phyloP scores from a whole-genome alignment of 805 yeast genomes.

The Lachancea sp. region DNA sequence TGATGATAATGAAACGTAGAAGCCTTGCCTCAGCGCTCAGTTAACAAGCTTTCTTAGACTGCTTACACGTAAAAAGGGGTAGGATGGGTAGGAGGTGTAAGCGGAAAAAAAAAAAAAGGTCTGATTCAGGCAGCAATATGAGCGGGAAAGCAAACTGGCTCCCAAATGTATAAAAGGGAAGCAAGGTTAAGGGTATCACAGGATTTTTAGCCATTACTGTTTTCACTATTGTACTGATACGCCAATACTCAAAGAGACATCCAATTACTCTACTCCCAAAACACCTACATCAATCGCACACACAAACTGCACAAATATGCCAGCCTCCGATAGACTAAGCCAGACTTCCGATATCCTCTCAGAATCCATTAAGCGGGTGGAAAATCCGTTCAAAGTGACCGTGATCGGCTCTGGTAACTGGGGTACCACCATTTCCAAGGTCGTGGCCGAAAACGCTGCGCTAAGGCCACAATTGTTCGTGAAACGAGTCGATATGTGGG shows the following conservation, averaged over 20 bases:
- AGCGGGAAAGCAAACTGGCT: not conserved
- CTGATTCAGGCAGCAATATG: too few relatives aligned
- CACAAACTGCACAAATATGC: slow-evolving; percentile 11
- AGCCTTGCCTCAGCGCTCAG: too few relatives aligned
- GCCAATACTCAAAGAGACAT: too few relatives aligned
- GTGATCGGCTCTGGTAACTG: slow-evolving; percentile 97
- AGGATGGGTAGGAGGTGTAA: too few relatives aligned
- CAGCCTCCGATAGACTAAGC: slow-evolving; percentile 31
- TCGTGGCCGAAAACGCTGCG: slow-evolving; percentile 80
- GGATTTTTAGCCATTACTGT: too few relatives aligned
- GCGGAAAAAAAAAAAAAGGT: too few relatives aligned
- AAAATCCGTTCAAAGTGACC: slow-evolving; percentile 47
- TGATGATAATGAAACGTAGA: too few relatives aligned
- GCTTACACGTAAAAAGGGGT: too few relatives aligned
- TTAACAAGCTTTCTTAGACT: too few relatives aligned
- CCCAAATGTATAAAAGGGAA: slow-evolving; percentile 1
- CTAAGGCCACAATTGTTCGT: slow-evolving; percentile 68
- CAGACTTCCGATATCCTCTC: slow-evolving; percentile 27
- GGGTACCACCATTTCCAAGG: slow-evolving; percentile 97
- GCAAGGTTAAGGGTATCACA: too few relatives aligned
- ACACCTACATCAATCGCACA: not conserved
- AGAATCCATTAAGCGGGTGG: slow-evolving; percentile 18
- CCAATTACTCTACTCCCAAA: not conserved
- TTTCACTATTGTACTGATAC: too few relatives aligned
- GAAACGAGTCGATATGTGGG: slow-evolving; percentile 90